These are phyloP conservation scores for Licmophora abbreviata DNA, from an alignment of 108 stramenopile genomes.

Conservation along the genomic window DNA sequence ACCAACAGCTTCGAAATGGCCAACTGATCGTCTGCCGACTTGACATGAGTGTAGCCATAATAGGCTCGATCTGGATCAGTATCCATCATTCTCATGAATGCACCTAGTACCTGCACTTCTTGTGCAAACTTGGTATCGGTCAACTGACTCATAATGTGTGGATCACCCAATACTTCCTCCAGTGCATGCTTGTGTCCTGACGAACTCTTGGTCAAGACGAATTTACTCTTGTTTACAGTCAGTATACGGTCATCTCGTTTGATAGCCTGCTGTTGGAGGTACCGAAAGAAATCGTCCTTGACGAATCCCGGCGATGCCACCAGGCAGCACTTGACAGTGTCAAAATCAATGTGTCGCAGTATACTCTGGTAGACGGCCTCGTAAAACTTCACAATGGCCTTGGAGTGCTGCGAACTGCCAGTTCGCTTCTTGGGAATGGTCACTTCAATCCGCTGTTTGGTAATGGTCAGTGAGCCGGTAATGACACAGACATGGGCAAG, in stretches of 20 bases:
- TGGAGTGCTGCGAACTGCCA: constrained; percentile 71
- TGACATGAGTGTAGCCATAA: constrained; percentile 85
- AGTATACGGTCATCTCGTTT: constrained; percentile 73
- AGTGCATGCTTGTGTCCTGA: constrained; percentile 95
- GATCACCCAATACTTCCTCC: constrained; percentile 88
- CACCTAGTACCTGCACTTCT: constrained; percentile 84
- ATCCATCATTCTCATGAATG: constrained; percentile 89
- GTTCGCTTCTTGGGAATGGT: constrained; percentile 93
- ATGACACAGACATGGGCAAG: constrained; percentile 93
- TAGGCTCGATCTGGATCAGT: constrained; percentile 87
- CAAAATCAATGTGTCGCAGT: constrained; percentile 79
- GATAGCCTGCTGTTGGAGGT: constrained; percentile 60
- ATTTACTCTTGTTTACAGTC: constrained; percentile 88
- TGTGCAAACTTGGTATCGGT: constrained; percentile 86
- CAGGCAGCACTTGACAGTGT: constrained; percentile 80
- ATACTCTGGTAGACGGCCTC: constrained; percentile 91
- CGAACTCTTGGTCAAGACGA: constrained; percentile 85
- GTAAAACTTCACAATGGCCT: constrained; percentile 85
- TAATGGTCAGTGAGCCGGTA: constrained; percentile 83
- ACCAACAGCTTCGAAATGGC: constrained; percentile 91
- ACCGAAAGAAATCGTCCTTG: constrained; percentile 92
- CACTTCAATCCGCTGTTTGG: constrained; percentile 84
- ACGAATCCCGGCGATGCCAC: constrained; percentile 91
- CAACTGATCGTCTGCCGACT: constrained; percentile 72
- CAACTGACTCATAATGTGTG: constrained; percentile 67